Conservation (phyloP, 805 yeast species). For the Cyberlindnera nakhonratchasimensis region DNA sequence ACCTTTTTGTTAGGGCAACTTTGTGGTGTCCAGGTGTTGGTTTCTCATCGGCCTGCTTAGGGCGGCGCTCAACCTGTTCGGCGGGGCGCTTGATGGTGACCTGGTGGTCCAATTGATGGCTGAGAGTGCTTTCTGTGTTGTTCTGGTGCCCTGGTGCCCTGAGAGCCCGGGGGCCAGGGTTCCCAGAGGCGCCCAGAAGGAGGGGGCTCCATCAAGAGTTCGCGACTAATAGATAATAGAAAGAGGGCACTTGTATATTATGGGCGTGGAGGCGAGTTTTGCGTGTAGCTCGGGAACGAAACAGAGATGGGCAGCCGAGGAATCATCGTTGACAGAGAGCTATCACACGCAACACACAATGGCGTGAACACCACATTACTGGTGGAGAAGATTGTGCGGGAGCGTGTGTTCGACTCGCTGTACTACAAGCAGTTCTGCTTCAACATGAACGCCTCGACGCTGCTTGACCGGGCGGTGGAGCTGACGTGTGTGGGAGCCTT, state of each 20-base stretch:
- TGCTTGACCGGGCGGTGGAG: constrained; percentile 46
- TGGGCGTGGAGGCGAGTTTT: no score
- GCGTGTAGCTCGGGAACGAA: background rate
- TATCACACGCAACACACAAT: constrained; percentile 29
- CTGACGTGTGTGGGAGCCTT: constrained; percentile 55
- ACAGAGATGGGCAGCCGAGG: constrained; percentile 6
- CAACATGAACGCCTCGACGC: constrained; percentile 44
- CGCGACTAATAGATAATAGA: no score
- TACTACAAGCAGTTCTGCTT: constrained; percentile 59
- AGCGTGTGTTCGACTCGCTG: constrained; percentile 50
- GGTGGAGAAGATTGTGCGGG: constrained; percentile 57
- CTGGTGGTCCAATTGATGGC: no score
- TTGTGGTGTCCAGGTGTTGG: constrained; percentile 7
- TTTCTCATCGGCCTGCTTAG: background rate
- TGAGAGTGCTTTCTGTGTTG: no score
- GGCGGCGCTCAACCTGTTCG: no score
- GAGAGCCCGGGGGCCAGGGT: no score
- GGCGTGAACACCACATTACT: constrained; percentile 47
- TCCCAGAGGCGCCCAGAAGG: no score
- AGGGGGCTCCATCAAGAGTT: no score
- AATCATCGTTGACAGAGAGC: constrained; percentile 20
- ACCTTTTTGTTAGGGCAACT: no score
- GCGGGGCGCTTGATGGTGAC: no score
- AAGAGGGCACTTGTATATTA: no score
- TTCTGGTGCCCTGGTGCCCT: no score